Conservation (phyloP, 2,329 filamentous ascomycete genomes). For the Rhytidhysteron rufulum region DNA sequence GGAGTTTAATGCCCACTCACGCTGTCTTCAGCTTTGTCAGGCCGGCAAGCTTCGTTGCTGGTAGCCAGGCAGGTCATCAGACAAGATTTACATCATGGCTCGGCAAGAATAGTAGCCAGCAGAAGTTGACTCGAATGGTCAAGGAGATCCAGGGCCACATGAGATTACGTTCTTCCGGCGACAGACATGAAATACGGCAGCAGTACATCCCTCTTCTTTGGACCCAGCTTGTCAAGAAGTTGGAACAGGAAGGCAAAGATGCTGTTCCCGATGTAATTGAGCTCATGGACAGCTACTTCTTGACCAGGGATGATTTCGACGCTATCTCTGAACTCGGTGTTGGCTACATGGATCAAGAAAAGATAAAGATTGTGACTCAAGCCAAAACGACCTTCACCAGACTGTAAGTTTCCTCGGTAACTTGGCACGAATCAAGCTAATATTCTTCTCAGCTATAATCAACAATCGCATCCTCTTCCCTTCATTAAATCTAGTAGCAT, state of each 20-base stretch:
- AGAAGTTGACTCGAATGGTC: slow-evolving; percentile 70
- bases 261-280: slow-evolving; percentile 79
- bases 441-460: slow-evolving; percentile 66
- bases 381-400: slow-evolving; percentile 88
- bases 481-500: slow-evolving; percentile 92
- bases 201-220: slow-evolving; percentile 89
- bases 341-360: slow-evolving; percentile 73
- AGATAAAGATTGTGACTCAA: slow-evolving; percentile 74
- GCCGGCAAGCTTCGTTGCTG: slow-evolving; percentile 81
- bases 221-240: slow-evolving; percentile 69
- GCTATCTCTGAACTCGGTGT: slow-evolving; percentile 87
- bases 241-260: slow-evolving; percentile 78
- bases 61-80: slow-evolving; percentile 62
- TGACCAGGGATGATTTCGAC: slow-evolving; percentile 94
- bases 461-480: slow-evolving; percentile 79
- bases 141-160: slow-evolving; percentile 98
- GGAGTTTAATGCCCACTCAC: slow-evolving; percentile 96
- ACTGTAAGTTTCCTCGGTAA: slow-evolving; percentile 55
- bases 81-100: slow-evolving; percentile 88
- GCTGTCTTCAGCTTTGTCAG: slow-evolving; percentile 92
- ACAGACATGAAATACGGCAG: slow-evolving; percentile 89
- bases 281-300: slow-evolving; percentile 94
- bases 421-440: slow-evolving; percentile 8
- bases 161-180: slow-evolving; percentile 83
- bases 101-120: slow-evolving; percentile 84